phyloP scores from a whole-genome alignment of 495 filamentous ascomycete genomes.

The Xylaria bambusicola region DNA sequence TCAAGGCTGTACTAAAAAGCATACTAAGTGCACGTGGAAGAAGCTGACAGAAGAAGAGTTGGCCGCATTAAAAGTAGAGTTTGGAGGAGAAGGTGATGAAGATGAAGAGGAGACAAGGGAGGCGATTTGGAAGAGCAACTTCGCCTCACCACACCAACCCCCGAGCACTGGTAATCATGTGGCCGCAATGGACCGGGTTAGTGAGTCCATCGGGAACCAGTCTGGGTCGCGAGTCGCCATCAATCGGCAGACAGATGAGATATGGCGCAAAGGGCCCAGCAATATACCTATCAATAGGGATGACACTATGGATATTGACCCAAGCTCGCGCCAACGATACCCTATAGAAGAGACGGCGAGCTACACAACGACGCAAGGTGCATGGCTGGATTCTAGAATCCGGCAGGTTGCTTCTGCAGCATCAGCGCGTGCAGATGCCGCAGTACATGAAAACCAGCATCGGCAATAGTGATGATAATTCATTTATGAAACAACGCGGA shows the following conservation, averaged over 20 bases:
- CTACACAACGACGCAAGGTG: constrained; percentile 10
- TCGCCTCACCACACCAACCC: constrained; percentile 23
- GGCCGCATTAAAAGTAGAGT: constrained; percentile 32
- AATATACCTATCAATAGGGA: constrained; percentile 19
- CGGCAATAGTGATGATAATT: constrained; percentile 20
- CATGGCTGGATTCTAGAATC: constrained; percentile 25
- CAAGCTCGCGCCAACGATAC: constrained; percentile 25
- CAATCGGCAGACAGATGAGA: constrained; percentile 28
- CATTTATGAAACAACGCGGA: not conserved
- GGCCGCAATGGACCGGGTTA: constrained; percentile 24
- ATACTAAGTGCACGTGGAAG: constrained; percentile 82
- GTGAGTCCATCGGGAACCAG: constrained; percentile 22
- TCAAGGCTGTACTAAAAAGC: constrained; percentile 84
- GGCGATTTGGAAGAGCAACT: constrained; percentile 14
- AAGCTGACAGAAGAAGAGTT: constrained; percentile 73
- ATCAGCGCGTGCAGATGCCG: constrained; percentile 34
- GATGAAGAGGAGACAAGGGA: constrained; percentile 30
- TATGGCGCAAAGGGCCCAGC: constrained; percentile 33
- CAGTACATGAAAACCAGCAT: constrained; percentile 27
- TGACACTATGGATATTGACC: constrained; percentile 32
- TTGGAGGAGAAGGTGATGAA: constrained; percentile 26
- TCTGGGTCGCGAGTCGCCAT: constrained; percentile 28
- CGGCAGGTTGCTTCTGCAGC: constrained; percentile 35
- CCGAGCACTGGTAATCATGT: constrained; percentile 24
- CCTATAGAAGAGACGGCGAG: constrained; percentile 23